Evolutionary conservation across 2,329 filamentous ascomycete genomes (phyloP).

Genomic region (Alternaria alternata): DNA sequence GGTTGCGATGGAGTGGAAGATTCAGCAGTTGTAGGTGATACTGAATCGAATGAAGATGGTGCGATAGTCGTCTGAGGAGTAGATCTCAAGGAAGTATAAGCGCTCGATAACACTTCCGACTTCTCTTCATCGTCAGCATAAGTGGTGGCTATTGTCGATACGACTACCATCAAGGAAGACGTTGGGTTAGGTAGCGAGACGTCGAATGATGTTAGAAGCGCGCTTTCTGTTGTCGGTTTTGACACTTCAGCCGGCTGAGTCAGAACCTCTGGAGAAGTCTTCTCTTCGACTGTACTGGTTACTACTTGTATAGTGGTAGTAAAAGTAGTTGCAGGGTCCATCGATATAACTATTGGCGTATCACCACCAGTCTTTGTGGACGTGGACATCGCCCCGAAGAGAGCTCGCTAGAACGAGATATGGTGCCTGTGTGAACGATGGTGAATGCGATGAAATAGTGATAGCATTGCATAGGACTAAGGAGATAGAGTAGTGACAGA

Average conservation of each 20-base stretch:
- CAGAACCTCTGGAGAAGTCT: not conserved
- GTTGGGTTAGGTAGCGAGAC: not conserved
- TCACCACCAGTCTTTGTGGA: conserved; percentile 3
- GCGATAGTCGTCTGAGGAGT: not conserved
- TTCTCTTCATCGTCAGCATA: not conserved
- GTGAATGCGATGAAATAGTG: not conserved
- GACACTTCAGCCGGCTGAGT: not conserved
- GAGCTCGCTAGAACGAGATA: not conserved
- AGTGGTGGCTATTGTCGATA: not conserved
- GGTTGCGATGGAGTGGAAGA: not conserved
- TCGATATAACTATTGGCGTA: conserved; percentile 8
- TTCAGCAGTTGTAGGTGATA: not conserved
- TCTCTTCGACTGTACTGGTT: not conserved
- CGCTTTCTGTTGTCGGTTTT: not conserved
- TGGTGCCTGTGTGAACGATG: not conserved
- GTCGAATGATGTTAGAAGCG: not conserved
- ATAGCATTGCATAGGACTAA: not conserved
- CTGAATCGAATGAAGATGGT: not conserved
- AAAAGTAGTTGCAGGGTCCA: not conserved
- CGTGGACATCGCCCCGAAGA: not conserved
- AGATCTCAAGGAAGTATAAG: not conserved
- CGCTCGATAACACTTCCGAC: not conserved
- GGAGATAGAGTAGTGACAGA: not conserved
- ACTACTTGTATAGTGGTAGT: not conserved
- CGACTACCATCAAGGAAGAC: not conserved